Evolutionary conservation across 1,139 yeast genomes (phyloP).

Genomic region (Kodamaea ohmeri): DNA sequence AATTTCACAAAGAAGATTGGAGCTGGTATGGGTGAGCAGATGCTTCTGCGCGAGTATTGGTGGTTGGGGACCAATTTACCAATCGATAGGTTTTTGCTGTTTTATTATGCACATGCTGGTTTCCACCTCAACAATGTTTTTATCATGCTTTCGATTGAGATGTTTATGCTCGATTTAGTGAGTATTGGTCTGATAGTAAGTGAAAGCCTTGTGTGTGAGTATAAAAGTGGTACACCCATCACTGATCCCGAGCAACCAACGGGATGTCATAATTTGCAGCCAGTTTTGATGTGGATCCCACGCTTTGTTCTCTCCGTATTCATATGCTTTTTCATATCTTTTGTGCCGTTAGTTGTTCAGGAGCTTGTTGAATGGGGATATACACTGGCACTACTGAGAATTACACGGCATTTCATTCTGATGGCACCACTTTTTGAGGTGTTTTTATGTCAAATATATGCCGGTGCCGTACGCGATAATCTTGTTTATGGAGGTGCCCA

Average conservation of each 20-base stretch:
- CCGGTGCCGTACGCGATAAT: conserved; percentile 66
- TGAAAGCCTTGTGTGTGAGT: conserved; percentile 58
- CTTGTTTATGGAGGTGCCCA: conserved; percentile 79
- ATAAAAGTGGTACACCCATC: conserved; percentile 51
- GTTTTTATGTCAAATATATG: conserved; percentile 81
- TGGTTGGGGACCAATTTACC: conserved; percentile 79
- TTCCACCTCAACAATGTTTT: conserved; percentile 82
- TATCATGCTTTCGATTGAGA: conserved; percentile 69
- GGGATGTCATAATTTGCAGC: conserved; percentile 74
- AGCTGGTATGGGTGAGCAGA: conserved; percentile 94
- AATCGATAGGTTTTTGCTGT: conserved; percentile 74
- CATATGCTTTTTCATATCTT: conserved; percentile 80
- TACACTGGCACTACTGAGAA: conserved; percentile 57
- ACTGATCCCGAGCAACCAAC: conserved; percentile 62
- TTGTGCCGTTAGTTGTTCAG: conserved; percentile 75
- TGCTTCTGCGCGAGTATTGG: conserved; percentile 79
- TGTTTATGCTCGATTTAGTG: conserved; percentile 64
- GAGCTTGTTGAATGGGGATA: conserved; percentile 78
- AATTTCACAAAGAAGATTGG: conserved; percentile 89
- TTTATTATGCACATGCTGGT: conserved; percentile 90
- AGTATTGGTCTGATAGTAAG: conserved; percentile 65
- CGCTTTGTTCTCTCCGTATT: conserved; percentile 79
- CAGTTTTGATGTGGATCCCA: conserved; percentile 77
- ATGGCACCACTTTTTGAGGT: conserved; percentile 85
- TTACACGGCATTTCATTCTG: conserved; percentile 63